Evolutionary conservation across 192 early-diverging fungal species (phyloP).

Genomic region (Coemansia sp.): DNA sequence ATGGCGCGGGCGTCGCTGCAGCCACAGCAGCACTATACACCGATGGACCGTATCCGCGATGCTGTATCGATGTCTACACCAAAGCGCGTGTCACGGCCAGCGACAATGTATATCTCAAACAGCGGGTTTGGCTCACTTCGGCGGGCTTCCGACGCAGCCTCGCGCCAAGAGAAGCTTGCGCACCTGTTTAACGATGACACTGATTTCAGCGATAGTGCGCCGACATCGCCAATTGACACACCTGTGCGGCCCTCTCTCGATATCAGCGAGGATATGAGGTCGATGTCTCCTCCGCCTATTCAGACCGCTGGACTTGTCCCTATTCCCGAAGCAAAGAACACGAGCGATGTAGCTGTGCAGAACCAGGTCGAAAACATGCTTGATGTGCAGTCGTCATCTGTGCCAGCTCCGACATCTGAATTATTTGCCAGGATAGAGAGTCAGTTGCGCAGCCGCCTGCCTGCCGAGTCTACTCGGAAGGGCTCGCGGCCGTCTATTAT

Average conservation of each 20-base stretch:
- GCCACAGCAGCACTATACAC: constrained; percentile 20
- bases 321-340: constrained; percentile 22
- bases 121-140: constrained; percentile 17
- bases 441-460: not conserved
- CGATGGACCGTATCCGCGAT: constrained; percentile 10
- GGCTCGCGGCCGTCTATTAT: constrained; percentile 8
- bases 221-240: constrained; percentile 29
- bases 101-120: constrained; percentile 38
- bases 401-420: not conserved
- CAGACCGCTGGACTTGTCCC: constrained; percentile 7
- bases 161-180: constrained; percentile 49
- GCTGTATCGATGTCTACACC: not conserved
- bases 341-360: constrained; percentile 3
- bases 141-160: constrained; percentile 26
- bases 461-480: not conserved
- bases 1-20: constrained; percentile 39
- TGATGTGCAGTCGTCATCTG: constrained; percentile 7
- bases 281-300: not conserved
- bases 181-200: constrained; percentile 32
- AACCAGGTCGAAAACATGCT: not conserved
- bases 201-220: constrained; percentile 37
- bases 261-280: constrained; percentile 6
- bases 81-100: constrained; percentile 30
- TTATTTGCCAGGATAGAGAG: not conserved
- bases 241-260: constrained; percentile 18